Evolutionary conservation across 2,329 filamentous ascomycete genomes (phyloP).

Genomic region (Fusarium nanum): DNA sequence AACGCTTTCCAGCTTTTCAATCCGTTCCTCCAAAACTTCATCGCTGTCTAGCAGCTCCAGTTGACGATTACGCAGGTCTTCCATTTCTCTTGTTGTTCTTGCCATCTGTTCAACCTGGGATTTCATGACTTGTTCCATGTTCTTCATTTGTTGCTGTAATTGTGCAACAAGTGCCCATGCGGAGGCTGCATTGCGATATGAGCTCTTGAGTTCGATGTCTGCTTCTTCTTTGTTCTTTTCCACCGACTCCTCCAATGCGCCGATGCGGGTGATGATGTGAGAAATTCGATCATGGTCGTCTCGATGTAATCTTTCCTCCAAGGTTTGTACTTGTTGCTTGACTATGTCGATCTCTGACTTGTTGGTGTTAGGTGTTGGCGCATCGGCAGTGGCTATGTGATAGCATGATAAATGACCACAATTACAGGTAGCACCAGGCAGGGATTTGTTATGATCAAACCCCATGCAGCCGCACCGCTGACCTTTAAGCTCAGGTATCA

Average conservation of each 20-base stretch:
- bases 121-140: constrained; percentile 53
- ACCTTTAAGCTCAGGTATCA: constrained; percentile 67
- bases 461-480: constrained; percentile 69
- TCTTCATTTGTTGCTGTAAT: constrained; percentile 54
- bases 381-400: constrained; percentile 62
- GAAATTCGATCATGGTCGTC: constrained; percentile 54
- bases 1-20: constrained; percentile 58
- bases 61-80: constrained; percentile 60
- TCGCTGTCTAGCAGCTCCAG: constrained; percentile 63
- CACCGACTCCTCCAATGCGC: constrained; percentile 64
- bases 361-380: constrained; percentile 62
- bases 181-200: constrained; percentile 65
- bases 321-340: constrained; percentile 42
- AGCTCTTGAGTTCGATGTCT: constrained; percentile 64
- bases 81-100: constrained; percentile 55
- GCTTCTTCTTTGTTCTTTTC: constrained; percentile 65
- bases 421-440: constrained; percentile 66
- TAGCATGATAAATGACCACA: constrained; percentile 72
- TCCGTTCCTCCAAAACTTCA: constrained; percentile 65
- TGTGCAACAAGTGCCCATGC: constrained; percentile 65
- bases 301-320: constrained; percentile 52
- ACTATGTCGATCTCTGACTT: constrained; percentile 52
- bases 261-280: constrained; percentile 58
- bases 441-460: constrained; percentile 65
- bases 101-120: constrained; percentile 57